phyloP scores from a whole-genome alignment of 495 filamentous ascomycete genomes.

The Penicillium coffeae region DNA sequence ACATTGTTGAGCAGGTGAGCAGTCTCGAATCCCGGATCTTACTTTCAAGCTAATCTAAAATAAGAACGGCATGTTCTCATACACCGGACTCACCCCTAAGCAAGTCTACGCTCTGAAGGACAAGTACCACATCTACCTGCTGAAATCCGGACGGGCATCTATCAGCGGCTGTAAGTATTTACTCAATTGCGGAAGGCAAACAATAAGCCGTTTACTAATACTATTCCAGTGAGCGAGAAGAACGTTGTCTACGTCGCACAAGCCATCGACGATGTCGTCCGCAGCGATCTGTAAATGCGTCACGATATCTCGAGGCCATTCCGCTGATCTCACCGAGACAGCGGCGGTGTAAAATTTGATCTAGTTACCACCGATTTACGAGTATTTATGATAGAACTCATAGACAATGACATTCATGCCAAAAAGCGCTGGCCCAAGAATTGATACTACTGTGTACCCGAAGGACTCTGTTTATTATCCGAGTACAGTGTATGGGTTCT shows the following conservation, averaged over 20 bases:
- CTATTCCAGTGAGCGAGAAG: conserved; percentile 46
- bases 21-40: not conserved
- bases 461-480: too few species aligned
- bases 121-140: conserved; percentile 48
- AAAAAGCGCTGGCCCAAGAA: too few species aligned
- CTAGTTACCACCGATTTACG: conserved; percentile 15
- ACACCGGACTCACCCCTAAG: conserved; percentile 43
- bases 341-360: too few species aligned
- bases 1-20: conserved; percentile 45
- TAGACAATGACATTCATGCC: conserved; percentile 11
- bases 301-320: not conserved
- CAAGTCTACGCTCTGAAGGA: conserved; percentile 45
- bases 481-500: too few species aligned
- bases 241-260: conserved; percentile 49
- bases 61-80: conserved; percentile 54
- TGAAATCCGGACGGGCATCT: conserved; percentile 45
- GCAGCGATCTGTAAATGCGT: conserved; percentile 33
- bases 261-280: conserved; percentile 44
- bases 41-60: conserved; percentile 7
- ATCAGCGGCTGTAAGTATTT: conserved; percentile 44
- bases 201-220: not conserved
- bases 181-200: not conserved
- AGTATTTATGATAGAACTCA: conserved; percentile 25
- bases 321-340: too few species aligned
- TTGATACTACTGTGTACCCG: too few species aligned